These are phyloP conservation scores for Mortierella sp. DNA, from an alignment of 371 early-diverging fungal species.

Conservation along the genomic window DNA sequence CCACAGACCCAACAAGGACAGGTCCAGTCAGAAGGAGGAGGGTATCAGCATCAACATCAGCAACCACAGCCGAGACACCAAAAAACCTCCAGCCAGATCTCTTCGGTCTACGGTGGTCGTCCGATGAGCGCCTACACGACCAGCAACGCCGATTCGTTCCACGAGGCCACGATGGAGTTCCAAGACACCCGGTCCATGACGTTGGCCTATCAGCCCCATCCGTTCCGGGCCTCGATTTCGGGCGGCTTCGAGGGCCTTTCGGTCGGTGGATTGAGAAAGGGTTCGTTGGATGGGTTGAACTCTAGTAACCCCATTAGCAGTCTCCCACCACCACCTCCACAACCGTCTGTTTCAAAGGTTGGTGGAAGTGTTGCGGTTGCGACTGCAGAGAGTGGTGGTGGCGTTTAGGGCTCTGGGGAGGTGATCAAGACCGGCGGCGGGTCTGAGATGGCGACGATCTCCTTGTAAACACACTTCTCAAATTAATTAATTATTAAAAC, in stretches of 20 bases:
- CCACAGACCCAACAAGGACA: conserved; percentile 1
- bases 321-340: background rate
- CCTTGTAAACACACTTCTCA: background rate
- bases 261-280: background rate
- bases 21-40: too few species aligned
- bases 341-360: background rate
- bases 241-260: background rate
- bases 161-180: conserved; percentile 21
- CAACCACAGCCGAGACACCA: background rate
- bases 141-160: conserved; percentile 25
- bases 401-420: background rate
- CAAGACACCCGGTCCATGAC: conserved; percentile 25
- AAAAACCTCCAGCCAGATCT: background rate
- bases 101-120: background rate
- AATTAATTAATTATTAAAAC: too few species aligned
- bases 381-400: background rate
- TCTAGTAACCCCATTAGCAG: background rate
- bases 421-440: background rate
- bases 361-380: background rate
- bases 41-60: conserved; percentile 5
- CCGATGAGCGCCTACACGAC: conserved; percentile 37
- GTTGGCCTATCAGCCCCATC: conserved; percentile 20
- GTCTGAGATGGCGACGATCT: background rate
- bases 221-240: conserved; percentile 21
- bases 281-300: background rate